These are phyloP conservation scores for Aureobasidium namibiae DNA, from an alignment of 2,329 filamentous ascomycete genomes.

Conservation along the genomic window DNA sequence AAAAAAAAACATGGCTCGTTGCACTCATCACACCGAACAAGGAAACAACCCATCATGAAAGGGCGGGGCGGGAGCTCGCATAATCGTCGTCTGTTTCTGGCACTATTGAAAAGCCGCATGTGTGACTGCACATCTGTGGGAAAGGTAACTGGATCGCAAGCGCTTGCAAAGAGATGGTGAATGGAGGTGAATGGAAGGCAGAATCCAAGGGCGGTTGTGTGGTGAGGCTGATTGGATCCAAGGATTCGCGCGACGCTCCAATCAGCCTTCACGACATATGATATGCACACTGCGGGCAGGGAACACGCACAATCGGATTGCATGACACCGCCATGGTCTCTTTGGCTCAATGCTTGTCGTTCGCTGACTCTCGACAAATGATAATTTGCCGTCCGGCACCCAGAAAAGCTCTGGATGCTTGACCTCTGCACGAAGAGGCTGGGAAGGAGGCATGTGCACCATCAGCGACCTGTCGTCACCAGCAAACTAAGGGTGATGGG, in stretches of 20 bases:
- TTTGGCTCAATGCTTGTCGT: background rate
- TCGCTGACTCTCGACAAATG: slow-evolving; percentile 3
- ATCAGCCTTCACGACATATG: background rate
- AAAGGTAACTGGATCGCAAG: background rate
- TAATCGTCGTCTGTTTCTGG: slow-evolving; percentile 6
- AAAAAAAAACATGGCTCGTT: background rate
- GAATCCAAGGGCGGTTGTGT: slow-evolving; percentile 1
- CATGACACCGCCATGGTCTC: slow-evolving; percentile 8
- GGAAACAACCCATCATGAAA: slow-evolving; percentile 5
- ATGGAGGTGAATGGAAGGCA: too few relatives aligned
- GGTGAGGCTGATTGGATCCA: slow-evolving; percentile 9
- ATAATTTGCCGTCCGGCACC: background rate
- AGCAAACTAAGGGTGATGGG: background rate
- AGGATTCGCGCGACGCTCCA: background rate
- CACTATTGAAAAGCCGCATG: slow-evolving; percentile 17
- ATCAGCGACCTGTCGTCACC: background rate
- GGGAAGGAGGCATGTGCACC: background rate
- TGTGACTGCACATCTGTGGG: slow-evolving; percentile 7
- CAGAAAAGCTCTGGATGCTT: background rate
- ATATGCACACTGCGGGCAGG: background rate
- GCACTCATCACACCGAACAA: background rate
- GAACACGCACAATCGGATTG: slow-evolving; percentile 10
- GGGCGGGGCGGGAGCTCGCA: slow-evolving; percentile 13
- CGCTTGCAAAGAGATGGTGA: slow-evolving; percentile 3
- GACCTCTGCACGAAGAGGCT: background rate